Base-by-base conservation (phyloP, 2,329 filamentous ascomycete species). In the Pyrenochaeta sp. region DNA sequence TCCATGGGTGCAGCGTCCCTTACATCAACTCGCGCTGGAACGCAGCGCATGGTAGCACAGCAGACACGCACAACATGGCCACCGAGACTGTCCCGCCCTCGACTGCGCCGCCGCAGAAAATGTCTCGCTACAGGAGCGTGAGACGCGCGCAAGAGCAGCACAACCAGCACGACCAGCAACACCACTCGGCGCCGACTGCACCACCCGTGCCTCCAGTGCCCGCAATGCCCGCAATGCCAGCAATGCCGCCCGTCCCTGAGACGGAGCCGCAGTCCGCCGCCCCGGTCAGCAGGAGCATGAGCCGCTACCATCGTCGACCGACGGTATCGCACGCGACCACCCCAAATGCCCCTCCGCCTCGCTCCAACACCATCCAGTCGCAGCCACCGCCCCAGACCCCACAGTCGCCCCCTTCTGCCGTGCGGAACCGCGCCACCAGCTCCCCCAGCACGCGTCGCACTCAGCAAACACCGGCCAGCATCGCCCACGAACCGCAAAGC, bases 101-200 rank as follows among this genome's bases (percentile, higher is more conserved):
- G 59, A 56, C 60, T 42, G 54, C 60, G 36, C 39, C 61, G 52
- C 46, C 63, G 48, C 68, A 72, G 46, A 85, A 83, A 66, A 81
- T 84, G 67, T 83, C 83, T 49, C 80, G 85, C 36, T 87, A 87
- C 72, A 79, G 84, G 59, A 85, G 83, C 27, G 83, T 86, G 49
- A 76, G 85, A 53, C 78, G 79, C 57, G 76, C 75, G 18, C 73
- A 77, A 48, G 69, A 77, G 52, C 66, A 73, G 47, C 68, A 72
- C 31, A 49, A 47, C 18, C 56, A 56, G 15, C 54, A 51, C 10
- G 29, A 33, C 12, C 51, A 67, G 41, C 51, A 44, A 36, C 60
- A 64, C 18, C 58, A 58, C 17, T 21, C 54, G n/a, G 45, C 61
- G 20, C 45, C 55, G 45, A 33, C 53, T 48, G 31, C 39, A 20